Percentiles rank a stretch among this genome's conserved stretches.
phyloP scores from a whole-genome alignment of 169 alveolate genomes.

The Babesia microti region DNA sequence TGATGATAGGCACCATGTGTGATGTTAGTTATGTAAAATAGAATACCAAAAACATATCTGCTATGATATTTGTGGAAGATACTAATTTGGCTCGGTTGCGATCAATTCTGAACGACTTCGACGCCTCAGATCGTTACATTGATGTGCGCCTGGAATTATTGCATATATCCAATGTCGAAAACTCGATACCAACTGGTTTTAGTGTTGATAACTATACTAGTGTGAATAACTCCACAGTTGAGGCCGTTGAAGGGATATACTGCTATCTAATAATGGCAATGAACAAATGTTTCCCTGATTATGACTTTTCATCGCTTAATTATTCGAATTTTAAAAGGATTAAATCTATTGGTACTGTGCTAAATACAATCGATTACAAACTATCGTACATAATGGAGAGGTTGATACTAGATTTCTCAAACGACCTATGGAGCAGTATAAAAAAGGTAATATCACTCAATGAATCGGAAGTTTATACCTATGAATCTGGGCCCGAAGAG shows the following conservation, averaged over 20 bases:
- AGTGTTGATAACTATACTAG: too few relatives aligned
- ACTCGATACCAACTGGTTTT: too few relatives aligned
- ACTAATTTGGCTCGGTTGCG: conserved; percentile 25
- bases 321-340: conserved; percentile 47
- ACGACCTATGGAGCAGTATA: conserved; percentile 52
- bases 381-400: conserved; percentile 50
- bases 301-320: conserved; percentile 48
- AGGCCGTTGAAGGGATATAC: conserved; percentile 11
- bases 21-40: too few relatives aligned
- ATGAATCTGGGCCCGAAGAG: conserved; percentile 50
- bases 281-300: conserved; percentile 62
- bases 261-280: conserved; percentile 13
- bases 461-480: conserved; percentile 53
- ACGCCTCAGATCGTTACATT: conserved; percentile 42
- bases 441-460: conserved; percentile 50
- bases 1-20: too few relatives aligned
- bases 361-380: conserved; percentile 53
- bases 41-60: too few relatives aligned
- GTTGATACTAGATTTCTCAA: conserved; percentile 45
- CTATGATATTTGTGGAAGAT: conserved; percentile 29
- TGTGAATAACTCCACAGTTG: neutral
- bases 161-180: conserved; percentile 1
- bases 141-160: conserved; percentile 35
- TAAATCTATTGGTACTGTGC: conserved; percentile 45
- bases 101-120: conserved; percentile 26